Conservation (phyloP, 495 filamentous ascomycete species). For the Talaromyces proteolyticus region DNA sequence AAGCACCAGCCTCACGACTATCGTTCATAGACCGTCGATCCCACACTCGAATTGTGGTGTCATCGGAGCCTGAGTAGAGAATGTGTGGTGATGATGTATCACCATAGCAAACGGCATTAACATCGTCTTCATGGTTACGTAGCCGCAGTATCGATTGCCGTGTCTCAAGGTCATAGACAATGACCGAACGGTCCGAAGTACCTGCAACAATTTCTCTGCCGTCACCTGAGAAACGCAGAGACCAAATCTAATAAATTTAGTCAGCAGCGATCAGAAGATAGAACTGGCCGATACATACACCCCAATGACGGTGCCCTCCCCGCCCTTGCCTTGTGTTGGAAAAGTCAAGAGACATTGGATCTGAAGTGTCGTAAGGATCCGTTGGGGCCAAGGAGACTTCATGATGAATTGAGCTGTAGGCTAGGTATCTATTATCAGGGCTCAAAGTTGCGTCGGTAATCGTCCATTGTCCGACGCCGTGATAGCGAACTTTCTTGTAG, state of each 20-base stretch:
- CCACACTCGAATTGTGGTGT: slow-evolving; percentile 75
- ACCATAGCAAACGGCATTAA: slow-evolving; percentile 96
- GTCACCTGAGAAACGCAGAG: slow-evolving; percentile 87
- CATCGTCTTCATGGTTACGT: slow-evolving; percentile 75
- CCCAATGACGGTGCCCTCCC: slow-evolving; percentile 39
- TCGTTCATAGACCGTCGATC: slow-evolving; percentile 88
- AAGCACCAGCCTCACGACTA: slow-evolving; percentile 81
- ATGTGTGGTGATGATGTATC: slow-evolving; percentile 88
- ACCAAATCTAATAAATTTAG: slow-evolving; percentile 65
- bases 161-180: slow-evolving; percentile 91
- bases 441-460: slow-evolving; percentile 91
- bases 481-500: slow-evolving; percentile 87
- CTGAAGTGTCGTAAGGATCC: slow-evolving; percentile 70
- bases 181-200: slow-evolving; percentile 68
- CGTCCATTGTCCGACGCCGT: slow-evolving; percentile 78
- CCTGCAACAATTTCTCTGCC: slow-evolving; percentile 88
- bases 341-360: slow-evolving; percentile 73
- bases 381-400: slow-evolving; percentile 82
- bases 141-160: slow-evolving; percentile 68
- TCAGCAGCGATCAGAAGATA: slow-evolving; percentile 5
- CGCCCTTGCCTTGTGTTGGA: slow-evolving; percentile 36
- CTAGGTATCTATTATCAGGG: slow-evolving; percentile 86
- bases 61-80: slow-evolving; percentile 90
- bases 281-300: slow-evolving; percentile 28
- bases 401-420: slow-evolving; percentile 79